Conservation (phyloP, 108 stramenopile species). For the Discostella stelligeroides region DNA sequence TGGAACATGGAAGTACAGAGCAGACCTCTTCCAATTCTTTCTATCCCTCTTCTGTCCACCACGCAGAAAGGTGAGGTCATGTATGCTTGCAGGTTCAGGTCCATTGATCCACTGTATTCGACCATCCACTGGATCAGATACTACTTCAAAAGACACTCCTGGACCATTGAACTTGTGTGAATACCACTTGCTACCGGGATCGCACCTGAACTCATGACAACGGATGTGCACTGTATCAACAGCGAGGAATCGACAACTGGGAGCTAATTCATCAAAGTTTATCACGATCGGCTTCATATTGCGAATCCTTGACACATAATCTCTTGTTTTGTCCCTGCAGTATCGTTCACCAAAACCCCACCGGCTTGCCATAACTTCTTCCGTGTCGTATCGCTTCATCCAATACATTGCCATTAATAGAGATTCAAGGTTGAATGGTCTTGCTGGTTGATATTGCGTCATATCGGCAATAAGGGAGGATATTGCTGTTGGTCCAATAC, state of each 20-base stretch:
- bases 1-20: conserved; percentile 8
- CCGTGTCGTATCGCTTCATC: conserved; percentile 11
- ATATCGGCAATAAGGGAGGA: background rate
- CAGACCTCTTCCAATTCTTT: background rate
- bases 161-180: conserved; percentile 15
- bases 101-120: conserved; percentile 3
- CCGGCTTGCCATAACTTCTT: conserved; percentile 16
- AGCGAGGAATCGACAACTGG: too few species aligned
- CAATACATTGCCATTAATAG: background rate
- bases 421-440: background rate
- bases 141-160: conserved; percentile 8
- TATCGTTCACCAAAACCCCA: conserved; percentile 4
- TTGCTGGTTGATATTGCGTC: conserved; percentile 2
- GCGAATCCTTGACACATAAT: too few species aligned
- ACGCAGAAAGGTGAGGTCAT: conserved; percentile 6
- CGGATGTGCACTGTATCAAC: conserved; percentile 5
- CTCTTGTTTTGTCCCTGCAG: conserved; percentile 1
- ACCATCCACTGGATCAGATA: background rate
- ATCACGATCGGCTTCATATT: too few species aligned
- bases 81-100: conserved; percentile 10
- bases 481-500: too few species aligned
- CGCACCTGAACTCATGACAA: conserved; percentile 8
- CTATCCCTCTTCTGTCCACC: background rate
- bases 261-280: too few species aligned
- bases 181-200: conserved; percentile 9